Evolutionary conservation across 805 yeast genomes (phyloP).

Genomic region (Scheffersomyces lignosus): DNA sequence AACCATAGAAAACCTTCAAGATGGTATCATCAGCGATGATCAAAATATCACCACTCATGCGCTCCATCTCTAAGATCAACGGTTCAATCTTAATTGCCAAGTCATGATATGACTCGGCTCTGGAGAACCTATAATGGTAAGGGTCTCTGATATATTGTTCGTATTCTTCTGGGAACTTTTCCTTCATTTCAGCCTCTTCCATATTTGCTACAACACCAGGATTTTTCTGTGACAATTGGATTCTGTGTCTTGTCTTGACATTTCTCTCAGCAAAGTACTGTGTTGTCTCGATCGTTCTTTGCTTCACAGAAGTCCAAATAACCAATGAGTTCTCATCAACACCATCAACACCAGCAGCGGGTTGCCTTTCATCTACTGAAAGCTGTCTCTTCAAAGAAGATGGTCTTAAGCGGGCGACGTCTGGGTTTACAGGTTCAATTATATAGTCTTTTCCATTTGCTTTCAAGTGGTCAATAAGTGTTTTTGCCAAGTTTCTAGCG

Average conservation of each 20-base stretch:
- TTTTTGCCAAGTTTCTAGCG: slow-evolving; percentile 60
- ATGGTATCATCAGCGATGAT: slow-evolving; percentile 94
- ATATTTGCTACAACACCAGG: slow-evolving; percentile 85
- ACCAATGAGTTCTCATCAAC: slow-evolving; percentile 61
- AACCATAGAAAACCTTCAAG: slow-evolving; percentile 86
- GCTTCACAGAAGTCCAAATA: slow-evolving; percentile 95
- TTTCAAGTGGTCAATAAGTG: slow-evolving; percentile 46
- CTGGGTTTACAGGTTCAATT: not conserved
- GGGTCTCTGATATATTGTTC: slow-evolving; percentile 71
- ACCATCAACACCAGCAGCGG: slow-evolving; percentile 56
- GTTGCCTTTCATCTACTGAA: slow-evolving; percentile 41
- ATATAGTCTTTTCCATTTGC: slow-evolving; percentile 34
- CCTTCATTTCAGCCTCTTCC: slow-evolving; percentile 57
- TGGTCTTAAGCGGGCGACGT: slow-evolving; percentile 1
- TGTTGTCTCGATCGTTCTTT: slow-evolving; percentile 80
- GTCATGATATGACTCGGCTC: slow-evolving; percentile 96
- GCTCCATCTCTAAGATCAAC: slow-evolving; percentile 86
- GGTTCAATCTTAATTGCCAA: slow-evolving; percentile 94
- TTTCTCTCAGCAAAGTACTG: slow-evolving; percentile 62
- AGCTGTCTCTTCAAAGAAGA: slow-evolving; percentile 10
- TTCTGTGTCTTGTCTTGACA: slow-evolving; percentile 67
- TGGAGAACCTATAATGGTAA: slow-evolving; percentile 86
- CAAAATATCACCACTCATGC: slow-evolving; percentile 82
- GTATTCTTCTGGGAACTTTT: slow-evolving; percentile 68
- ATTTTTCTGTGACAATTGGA: slow-evolving; percentile 82